Base-by-base conservation (phyloP, 306 rosid genomes). In the Vigna mungo region DNA sequence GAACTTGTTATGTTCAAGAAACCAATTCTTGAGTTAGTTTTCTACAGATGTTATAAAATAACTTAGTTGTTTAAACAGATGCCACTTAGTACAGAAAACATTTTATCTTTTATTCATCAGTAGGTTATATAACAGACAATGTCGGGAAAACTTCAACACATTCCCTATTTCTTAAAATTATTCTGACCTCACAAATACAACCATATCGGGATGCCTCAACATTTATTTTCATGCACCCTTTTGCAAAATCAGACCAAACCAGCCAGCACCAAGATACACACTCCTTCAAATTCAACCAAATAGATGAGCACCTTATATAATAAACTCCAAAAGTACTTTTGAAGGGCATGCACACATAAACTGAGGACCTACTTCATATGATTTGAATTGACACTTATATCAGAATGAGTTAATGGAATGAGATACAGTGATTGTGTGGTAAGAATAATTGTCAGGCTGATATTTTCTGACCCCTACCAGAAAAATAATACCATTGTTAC, bases 351-450 rank as follows among this genome's bases (percentile, higher is more conserved):
- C 34, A 49, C 49, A 84, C 66, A 55, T 54, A 68, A n/a, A 68
- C 18, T 27, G 2, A 55, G 18, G 60, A 53, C 44, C 49, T 34
- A 54, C 52, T 20, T 55, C 54, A 21, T 16, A 72, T 43, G 32
- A 76, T 79, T 76, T 47, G 58, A 73, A 51, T 53, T n/a, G 18
- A 52, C 15, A 83, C 68, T 15, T 51, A 48, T 14, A 46, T 17
- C 30, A 30, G 4, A 18, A 73, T 41, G 59, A 70, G 56, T 64
- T 11, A 34, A 62, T 69, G 85, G 87, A 75, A 85, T 75, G 85
- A 82, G 83, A 77, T 4, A 65, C 79, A 71, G 32, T 37, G 68
- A 30, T 72, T 21, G 72, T 83, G 74, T 27, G 16, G 77, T 77
- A 51, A 75, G 82, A 74, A 82, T 47, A 56, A 46, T 64, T 78